A percentile compares a stretch with the other conserved stretches of the same genome.
Conservation (phyloP, 805 yeast species). For the Candida saitoana region DNA sequence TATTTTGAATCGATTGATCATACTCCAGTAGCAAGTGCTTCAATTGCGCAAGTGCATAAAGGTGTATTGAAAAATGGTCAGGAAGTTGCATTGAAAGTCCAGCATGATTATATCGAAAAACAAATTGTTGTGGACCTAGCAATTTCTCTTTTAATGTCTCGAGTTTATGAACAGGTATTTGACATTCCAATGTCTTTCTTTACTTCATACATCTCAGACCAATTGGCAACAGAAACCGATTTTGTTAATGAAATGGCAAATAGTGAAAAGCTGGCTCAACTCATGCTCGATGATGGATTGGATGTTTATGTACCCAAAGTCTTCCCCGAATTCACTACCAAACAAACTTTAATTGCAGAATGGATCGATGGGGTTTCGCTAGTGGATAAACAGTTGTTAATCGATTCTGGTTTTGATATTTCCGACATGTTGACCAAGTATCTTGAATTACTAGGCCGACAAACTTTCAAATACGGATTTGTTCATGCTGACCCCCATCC, state of each 20-base stretch:
- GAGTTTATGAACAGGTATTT: conserved; percentile 53
- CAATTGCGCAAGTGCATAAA: conserved; percentile 66
- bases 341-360: conserved; percentile 58
- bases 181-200: conserved; percentile 59
- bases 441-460: conserved; percentile 49
- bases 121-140: conserved; percentile 61
- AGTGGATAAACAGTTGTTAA: conserved; percentile 41
- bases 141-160: conserved; percentile 51
- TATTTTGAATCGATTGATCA: conserved; percentile 47
- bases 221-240: conserved; percentile 57
- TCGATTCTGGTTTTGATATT: conserved; percentile 35
- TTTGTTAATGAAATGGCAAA: conserved; percentile 56
- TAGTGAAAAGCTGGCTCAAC: conserved; percentile 35
- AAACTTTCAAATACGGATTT: conserved; percentile 62
- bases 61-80: conserved; percentile 46
- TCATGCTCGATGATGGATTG: conserved; percentile 44
- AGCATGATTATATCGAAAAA: conserved; percentile 56
- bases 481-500: conserved; percentile 82
- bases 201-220: conserved; percentile 53
- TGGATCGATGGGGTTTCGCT: conserved; percentile 74
- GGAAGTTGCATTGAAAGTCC: conserved; percentile 62
- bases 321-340: conserved; percentile 43
- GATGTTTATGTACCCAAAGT: conserved; percentile 55
- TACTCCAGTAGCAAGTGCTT: conserved; percentile 68
- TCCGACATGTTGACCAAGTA: conserved; percentile 46